Percentiles rank a stretch among this genome's conserved stretches.
Evolutionary conservation across 2,329 filamentous ascomycete species (phyloP).

Genomic region (Sphaerostilbella broomeana): DNA sequence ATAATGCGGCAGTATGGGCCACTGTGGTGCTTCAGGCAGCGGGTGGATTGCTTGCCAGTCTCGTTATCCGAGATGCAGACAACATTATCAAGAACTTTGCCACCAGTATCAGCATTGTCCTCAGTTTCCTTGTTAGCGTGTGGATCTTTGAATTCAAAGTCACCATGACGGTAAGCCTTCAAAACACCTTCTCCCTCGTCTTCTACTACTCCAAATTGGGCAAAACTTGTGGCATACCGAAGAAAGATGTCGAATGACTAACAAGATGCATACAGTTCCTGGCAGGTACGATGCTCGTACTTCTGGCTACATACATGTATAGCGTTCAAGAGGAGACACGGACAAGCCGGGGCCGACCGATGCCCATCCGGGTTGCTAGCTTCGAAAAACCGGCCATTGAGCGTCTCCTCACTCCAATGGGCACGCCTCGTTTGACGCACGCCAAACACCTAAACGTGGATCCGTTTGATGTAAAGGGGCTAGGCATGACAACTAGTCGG

Average conservation of each 20-base stretch:
- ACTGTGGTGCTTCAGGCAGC: conserved; percentile 76
- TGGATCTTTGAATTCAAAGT: conserved; percentile 78
- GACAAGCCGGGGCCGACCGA: conserved; percentile 42
- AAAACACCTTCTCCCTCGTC: no score
- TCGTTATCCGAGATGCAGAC: conserved; percentile 36
- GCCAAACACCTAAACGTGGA: conserved; percentile 31
- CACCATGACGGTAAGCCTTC: conserved; percentile 59
- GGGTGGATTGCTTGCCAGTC: conserved; percentile 68
- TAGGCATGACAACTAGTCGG: conserved; percentile 40
- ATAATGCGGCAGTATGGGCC: conserved; percentile 86
- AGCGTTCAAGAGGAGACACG: conserved; percentile 55
- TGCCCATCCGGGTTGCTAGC: conserved; percentile 61
- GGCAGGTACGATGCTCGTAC: conserved; percentile 69
- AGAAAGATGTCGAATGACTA: no score
- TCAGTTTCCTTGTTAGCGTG: conserved; percentile 80
- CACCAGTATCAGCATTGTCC: conserved; percentile 81
- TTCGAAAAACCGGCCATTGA: conserved; percentile 70
- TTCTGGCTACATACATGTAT: conserved; percentile 81
- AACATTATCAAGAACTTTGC: conserved; percentile 94
- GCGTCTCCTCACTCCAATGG: conserved; percentile 32
- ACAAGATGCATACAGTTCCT: conserved; percentile 58
- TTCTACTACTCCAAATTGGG: neutral
- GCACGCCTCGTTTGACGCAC: conserved; percentile 27
- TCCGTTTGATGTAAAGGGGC: conserved; percentile 33
- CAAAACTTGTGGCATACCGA: no score